A percentile compares a stretch with the other conserved stretches of the same genome.
Evolutionary conservation across 768 basidiomycete species (phyloP).

Genomic region (Hirschioporus abietinus): DNA sequence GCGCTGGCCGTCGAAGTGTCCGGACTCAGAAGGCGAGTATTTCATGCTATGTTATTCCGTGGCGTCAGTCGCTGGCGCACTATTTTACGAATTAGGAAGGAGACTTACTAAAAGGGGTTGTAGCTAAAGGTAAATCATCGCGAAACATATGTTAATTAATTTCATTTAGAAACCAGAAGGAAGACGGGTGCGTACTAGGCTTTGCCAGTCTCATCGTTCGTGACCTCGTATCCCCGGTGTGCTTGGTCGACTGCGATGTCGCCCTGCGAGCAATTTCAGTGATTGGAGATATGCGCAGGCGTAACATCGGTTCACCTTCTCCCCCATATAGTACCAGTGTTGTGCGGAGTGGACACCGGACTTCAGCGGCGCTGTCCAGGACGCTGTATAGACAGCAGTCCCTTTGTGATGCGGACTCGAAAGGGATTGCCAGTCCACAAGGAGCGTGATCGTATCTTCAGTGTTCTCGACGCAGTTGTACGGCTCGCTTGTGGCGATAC

Average conservation of each 20-base stretch:
- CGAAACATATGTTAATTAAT: conserved; percentile 1
- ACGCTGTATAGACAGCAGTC: conserved; percentile 88
- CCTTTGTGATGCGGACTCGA: conserved; percentile 72
- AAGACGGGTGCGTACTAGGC: conserved; percentile 35
- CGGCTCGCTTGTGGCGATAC: conserved; percentile 85
- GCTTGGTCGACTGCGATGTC: conserved; percentile 92
- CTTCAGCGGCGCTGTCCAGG: conserved; percentile 90
- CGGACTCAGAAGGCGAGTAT: conserved; percentile 86
- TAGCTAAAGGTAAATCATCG: conserved; percentile 28
- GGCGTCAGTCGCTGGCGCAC: conserved; percentile 6
- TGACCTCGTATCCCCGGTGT: conserved; percentile 89
- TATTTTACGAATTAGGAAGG: conserved; percentile 11
- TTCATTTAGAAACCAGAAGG: conserved; percentile 1
- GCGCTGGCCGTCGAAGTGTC: conserved; percentile 90
- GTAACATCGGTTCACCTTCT: conserved; percentile 50
- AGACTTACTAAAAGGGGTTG: conserved; percentile 85
- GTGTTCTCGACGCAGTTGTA: conserved; percentile 83
- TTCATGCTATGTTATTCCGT: conserved; percentile 63
- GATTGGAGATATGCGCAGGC: conserved; percentile 5
- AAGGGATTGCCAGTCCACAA: conserved; percentile 90
- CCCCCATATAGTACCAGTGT: conserved; percentile 93
- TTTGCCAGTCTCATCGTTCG: conserved; percentile 80
- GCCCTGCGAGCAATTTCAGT: conserved; percentile 44
- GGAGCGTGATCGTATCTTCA: conserved; percentile 91
- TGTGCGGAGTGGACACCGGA: conserved; percentile 88